Percentiles rank a stretch among this genome's conserved stretches.
phyloP scores from a whole-genome alignment of 345 rosid species.

The Eucalyptus paniculata region DNA sequence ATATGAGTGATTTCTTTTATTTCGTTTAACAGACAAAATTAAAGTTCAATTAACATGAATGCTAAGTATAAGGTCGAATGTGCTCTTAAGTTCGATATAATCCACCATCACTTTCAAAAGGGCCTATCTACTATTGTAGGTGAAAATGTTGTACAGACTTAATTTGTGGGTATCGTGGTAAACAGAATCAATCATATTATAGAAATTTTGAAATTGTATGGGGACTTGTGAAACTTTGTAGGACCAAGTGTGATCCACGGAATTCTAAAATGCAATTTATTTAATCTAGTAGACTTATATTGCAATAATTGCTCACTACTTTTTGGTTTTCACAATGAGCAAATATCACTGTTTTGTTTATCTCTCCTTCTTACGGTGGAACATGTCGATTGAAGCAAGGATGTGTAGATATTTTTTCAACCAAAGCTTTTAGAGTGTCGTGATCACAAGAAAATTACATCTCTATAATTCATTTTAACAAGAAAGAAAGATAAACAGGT shows the following conservation, averaged over 20 bases:
- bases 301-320: not conserved
- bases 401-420: not conserved
- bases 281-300: not conserved
- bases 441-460: not conserved
- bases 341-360: not conserved
- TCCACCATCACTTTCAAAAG: not conserved
- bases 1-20: not conserved
- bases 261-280: not conserved
- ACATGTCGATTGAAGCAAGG: not conserved
- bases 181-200: not conserved
- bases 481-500: not conserved
- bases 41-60: not conserved
- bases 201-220: not conserved
- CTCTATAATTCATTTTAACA: not conserved
- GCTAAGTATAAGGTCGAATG: not conserved
- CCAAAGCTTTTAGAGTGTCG: not conserved
- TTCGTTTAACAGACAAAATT: not conserved
- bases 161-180: not conserved
- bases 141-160: not conserved
- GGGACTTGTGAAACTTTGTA: not conserved
- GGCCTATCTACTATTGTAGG: not conserved
- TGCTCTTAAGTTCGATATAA: not conserved
- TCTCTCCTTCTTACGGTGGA: not conserved
- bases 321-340: not conserved
- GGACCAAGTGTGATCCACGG: not conserved